Evolutionary conservation across 177 flowering plant genomes (phyloP), one percentile per base, ranked within the genome.

Genomic region (Vitis hybrid): DNA sequence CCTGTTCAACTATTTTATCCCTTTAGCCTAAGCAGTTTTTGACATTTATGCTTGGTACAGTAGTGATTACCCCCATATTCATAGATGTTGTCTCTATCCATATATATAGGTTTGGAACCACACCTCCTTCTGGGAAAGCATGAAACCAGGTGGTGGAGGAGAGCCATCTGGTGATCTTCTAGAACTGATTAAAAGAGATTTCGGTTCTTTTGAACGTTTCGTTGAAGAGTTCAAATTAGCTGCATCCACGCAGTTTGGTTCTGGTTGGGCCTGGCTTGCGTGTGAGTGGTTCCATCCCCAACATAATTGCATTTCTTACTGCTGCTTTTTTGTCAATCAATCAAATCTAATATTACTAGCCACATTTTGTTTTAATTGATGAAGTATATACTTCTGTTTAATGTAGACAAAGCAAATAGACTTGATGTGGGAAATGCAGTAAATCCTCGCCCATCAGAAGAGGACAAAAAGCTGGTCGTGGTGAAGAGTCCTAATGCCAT

Each of bases 201-300:
- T 95, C 78, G 96, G 97, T 64, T 93, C 99, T 70, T 95, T 79
- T 66, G 90, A 90, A 65, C 76, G 63, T 63, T 88, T 95, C 55
- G 48, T 79, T 8, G 69, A 65, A 58, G 85, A 88, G 76, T 88
- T 95, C 76, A 90, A 80, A 73, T 24, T 83, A 48, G 94, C 94
- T 66, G 99, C 99, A 58, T 74, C 87, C 4, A 82, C 91, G 20
- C 96, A 91, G 73, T 95, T 90, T 73, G 99, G 99, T 70, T 93
- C 99, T 79, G 99, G 99, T 72, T 95, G 98, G 99, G 93, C 90
- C 68, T 95, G 99, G 99, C 97, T 95, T 76, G 90, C 79, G 13
- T 95, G 99, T 95, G 79, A 84, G 94, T 76, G 58, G 35, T 51
- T 60, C 11, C 61, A 69, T 21, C 32, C 1, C 55, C 62, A 17